Conservation (phyloP, 2,329 filamentous ascomycete species). For the Pseudogymnoascus sp. region DNA sequence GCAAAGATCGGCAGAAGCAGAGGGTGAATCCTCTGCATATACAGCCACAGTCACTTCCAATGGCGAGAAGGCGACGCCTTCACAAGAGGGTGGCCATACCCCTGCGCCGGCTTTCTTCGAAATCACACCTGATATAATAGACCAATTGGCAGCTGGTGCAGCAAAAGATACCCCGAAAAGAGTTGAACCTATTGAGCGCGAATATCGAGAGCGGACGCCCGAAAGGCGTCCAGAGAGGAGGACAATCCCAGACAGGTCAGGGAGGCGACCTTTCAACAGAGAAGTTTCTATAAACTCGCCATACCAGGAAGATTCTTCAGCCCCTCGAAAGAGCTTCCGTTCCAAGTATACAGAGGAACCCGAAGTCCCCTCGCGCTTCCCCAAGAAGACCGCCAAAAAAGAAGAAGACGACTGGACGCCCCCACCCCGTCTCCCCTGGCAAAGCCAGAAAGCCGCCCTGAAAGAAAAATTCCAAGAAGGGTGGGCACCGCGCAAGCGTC, state of each 20-base stretch:
- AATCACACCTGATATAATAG: conserved; percentile 2
- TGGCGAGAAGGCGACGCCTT: not conserved
- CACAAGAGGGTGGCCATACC: not conserved
- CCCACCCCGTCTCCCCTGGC: conserved; percentile 52
- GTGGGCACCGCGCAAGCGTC: conserved; percentile 76
- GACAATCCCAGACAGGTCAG: not conserved
- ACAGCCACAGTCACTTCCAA: not conserved
- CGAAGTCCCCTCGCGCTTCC: not conserved
- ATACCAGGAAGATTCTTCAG: not conserved
- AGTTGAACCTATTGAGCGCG: not conserved
- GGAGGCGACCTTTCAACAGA: not conserved
- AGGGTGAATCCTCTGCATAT: not conserved
- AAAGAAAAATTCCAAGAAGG: conserved; percentile 71
- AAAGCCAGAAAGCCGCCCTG: conserved; percentile 65
- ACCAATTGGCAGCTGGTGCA: not conserved
- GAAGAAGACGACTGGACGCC: conserved; percentile 16
- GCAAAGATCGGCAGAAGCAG: not conserved
- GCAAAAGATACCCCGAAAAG: not conserved
- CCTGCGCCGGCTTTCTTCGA: not conserved
- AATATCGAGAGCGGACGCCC: not conserved
- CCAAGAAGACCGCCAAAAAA: not conserved
- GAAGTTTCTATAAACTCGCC: not conserved
- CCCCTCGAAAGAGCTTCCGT: not conserved
- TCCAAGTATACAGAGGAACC: not conserved
- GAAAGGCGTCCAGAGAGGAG: not conserved